These are phyloP conservation scores for Multifurca ochricompacta DNA, from an alignment of 768 basidiomycete species.

Conservation along the genomic window DNA sequence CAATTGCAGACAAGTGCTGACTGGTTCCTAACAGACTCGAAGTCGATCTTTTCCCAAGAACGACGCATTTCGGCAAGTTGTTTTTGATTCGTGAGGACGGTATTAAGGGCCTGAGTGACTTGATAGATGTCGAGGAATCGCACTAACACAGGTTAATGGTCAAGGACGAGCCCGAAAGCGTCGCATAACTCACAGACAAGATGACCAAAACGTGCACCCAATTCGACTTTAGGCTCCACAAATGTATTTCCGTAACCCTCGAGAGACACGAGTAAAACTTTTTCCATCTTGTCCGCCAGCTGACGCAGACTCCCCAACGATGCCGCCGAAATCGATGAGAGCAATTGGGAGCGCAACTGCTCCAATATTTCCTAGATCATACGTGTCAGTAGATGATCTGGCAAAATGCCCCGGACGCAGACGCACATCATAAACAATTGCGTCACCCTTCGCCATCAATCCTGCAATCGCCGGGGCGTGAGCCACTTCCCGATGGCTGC, in stretches of 20 bases:
- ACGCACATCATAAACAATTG: conserved; percentile 84
- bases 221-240: conserved; percentile 85
- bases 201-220: conserved; percentile 86
- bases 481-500: conserved; percentile 77
- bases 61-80: conserved; percentile 79
- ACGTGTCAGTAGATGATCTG: conserved; percentile 19
- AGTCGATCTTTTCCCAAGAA: conserved; percentile 84
- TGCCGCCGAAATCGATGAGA: conserved; percentile 61
- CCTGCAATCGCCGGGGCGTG: conserved; percentile 85
- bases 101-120: conserved; percentile 81
- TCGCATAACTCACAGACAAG: conserved; percentile 61
- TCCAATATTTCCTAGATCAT: conserved; percentile 73
- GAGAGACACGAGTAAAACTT: conserved; percentile 72
- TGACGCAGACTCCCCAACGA: conserved; percentile 68
- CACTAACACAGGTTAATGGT: conserved; percentile 38
- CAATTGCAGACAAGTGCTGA: conserved; percentile 92
- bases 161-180: conserved; percentile 1
- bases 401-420: conserved; percentile 4
- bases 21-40: conserved; percentile 86
- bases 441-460: conserved; percentile 84
- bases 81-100: conserved; percentile 83
- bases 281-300: conserved; percentile 88
- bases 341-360: conserved; percentile 75
- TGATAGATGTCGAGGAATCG: conserved; percentile 90
- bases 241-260: conserved; percentile 83